Conservation (phyloP, 192 early-diverging fungal genomes). For the Coemansia sp. region DNA sequence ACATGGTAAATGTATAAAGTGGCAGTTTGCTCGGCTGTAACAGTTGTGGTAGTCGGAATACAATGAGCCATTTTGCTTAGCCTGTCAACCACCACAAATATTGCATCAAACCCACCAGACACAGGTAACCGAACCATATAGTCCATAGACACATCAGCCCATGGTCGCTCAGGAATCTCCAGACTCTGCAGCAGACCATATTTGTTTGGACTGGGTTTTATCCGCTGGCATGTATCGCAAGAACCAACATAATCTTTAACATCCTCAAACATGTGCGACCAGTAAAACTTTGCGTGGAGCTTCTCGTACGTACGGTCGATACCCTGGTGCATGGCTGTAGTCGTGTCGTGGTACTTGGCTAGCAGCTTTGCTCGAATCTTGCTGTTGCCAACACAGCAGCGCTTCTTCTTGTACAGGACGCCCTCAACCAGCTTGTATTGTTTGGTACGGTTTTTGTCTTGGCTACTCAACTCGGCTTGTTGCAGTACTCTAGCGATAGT, state of each 20-base stretch:
- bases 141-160: not conserved
- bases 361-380: too few relatives aligned
- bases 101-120: not conserved
- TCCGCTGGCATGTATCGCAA: not conserved
- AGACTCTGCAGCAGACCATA: conserved; percentile 10
- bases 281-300: not conserved
- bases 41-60: not conserved
- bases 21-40: not conserved
- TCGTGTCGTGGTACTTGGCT: not conserved
- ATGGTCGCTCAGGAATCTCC: not conserved
- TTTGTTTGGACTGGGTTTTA: not conserved
- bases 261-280: not conserved
- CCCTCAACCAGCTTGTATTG: too few relatives aligned
- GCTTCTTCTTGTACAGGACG: too few relatives aligned
- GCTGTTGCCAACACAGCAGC: not conserved
- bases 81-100: conserved; percentile 15
- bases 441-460: too few relatives aligned
- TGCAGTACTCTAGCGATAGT: too few relatives aligned
- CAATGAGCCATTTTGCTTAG: not conserved
- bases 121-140: not conserved
- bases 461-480: too few relatives aligned
- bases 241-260: not conserved
- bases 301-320: not conserved
- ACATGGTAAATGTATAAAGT: not conserved
- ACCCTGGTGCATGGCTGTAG: not conserved